Evolutionary conservation across 352 stramenopile species (phyloP).

Genomic region (Globisporangium heterothallicum): DNA sequence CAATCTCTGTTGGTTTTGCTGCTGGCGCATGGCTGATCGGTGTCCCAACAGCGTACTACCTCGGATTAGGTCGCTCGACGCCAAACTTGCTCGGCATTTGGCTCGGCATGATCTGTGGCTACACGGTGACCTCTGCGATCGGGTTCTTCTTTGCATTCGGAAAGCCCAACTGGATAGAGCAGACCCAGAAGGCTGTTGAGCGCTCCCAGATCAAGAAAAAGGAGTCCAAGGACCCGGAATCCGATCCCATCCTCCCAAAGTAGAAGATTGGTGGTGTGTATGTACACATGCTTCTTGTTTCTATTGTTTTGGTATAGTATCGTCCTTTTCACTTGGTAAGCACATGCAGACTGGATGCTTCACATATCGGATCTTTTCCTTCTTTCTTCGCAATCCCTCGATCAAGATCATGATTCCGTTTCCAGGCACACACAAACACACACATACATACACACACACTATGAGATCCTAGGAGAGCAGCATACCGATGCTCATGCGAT

Average conservation of each 20-base stretch:
- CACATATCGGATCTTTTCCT: too few species aligned
- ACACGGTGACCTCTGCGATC: constrained; percentile 67
- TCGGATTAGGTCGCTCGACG: constrained; percentile 35
- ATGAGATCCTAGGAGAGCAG: constrained; percentile 12
- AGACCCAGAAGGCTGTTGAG: constrained; percentile 44
- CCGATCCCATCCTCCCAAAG: constrained; percentile 21
- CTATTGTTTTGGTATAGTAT: too few species aligned
- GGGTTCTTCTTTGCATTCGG: constrained; percentile 55
- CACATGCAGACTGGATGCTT: too few species aligned
- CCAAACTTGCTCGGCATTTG: constrained; percentile 63
- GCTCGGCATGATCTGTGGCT: constrained; percentile 65
- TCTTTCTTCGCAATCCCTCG: background rate
- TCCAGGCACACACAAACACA: background rate
- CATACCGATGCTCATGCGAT: constrained; percentile 17
- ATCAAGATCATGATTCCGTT: too few species aligned
- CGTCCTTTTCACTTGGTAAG: too few species aligned
- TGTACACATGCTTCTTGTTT: too few species aligned
- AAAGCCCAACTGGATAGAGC: constrained; percentile 51
- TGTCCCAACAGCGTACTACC: constrained; percentile 63
- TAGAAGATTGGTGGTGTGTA: background rate
- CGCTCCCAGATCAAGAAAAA: constrained; percentile 25
- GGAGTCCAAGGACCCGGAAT: constrained; percentile 10
- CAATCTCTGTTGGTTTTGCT: constrained; percentile 53
- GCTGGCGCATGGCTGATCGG: constrained; percentile 69
- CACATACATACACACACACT: background rate